Evolutionary conservation across 2,329 filamentous ascomycete genomes (phyloP).

Genomic region (Diplodia scrobiculata): DNA sequence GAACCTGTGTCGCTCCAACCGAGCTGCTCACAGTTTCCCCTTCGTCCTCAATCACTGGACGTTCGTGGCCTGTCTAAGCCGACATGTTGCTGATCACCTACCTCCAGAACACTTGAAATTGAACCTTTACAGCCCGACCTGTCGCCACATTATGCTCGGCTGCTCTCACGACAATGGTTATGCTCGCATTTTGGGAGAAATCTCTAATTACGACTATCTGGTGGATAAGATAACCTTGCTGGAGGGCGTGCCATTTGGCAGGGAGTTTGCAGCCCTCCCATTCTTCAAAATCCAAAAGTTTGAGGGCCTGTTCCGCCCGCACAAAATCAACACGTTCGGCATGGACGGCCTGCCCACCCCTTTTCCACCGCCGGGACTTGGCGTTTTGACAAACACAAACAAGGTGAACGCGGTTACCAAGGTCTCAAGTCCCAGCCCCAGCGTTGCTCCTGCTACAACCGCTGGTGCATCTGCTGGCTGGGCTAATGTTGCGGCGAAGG

Average conservation of each 20-base stretch:
- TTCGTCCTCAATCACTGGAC: no score
- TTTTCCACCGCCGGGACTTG: constrained; percentile 23
- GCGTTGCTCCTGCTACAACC: constrained; percentile 4
- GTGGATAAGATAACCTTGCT: constrained; percentile 57
- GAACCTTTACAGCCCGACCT: constrained; percentile 60
- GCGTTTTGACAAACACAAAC: neutral
- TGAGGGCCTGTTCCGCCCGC: constrained; percentile 56
- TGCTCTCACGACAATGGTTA: constrained; percentile 62
- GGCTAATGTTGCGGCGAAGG: constrained; percentile 27
- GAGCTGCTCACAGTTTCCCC: no score
- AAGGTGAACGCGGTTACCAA: constrained; percentile 10
- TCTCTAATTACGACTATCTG: constrained; percentile 49
- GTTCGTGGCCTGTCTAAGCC: neutral
- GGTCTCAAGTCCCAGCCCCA: neutral
- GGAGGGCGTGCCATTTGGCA: constrained; percentile 59
- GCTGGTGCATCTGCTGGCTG: constrained; percentile 27
- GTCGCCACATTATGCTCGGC: constrained; percentile 62
- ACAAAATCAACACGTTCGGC: constrained; percentile 48
- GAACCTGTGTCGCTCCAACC: no score
- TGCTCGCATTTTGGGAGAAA: constrained; percentile 55
- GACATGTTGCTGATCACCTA: constrained; percentile 24
- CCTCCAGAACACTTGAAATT: constrained; percentile 56
- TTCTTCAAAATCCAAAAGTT: constrained; percentile 59
- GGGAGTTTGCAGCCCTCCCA: constrained; percentile 54
- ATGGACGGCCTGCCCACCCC: constrained; percentile 10